A percentile compares a stretch with the other conserved stretches of the same genome.
Conservation (phyloP, 164 flowering plant genomes). For the Magnolia sinica region DNA sequence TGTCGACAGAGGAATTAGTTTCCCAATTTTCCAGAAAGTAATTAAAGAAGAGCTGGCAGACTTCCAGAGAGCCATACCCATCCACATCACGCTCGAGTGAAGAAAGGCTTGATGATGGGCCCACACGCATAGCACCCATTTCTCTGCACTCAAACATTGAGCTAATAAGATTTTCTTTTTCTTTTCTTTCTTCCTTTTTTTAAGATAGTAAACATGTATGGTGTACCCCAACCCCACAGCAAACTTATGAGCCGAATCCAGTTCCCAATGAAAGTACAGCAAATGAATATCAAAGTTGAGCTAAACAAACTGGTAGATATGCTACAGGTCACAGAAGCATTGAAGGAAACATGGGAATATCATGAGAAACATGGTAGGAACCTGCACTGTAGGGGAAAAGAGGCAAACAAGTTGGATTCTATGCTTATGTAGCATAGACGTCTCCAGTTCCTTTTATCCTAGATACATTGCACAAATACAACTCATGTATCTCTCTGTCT, state of each 20-base stretch:
- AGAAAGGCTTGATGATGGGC: conserved; percentile 36
- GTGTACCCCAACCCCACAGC: neutral
- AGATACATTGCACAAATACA: neutral
- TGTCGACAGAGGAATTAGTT: conserved; percentile 18
- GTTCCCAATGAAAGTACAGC: neutral
- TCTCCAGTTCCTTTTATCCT: neutral
- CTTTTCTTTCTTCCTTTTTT: too few species aligned
- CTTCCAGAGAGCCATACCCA: conserved; percentile 40
- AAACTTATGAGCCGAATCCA: neutral
- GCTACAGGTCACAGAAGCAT: too few species aligned
- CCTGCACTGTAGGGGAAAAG: neutral
- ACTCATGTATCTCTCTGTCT: neutral
- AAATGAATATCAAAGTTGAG: too few species aligned
- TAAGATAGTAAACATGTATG: too few species aligned
- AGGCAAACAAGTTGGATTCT: neutral
- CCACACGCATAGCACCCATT: conserved; percentile 20
- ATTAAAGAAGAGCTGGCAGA: neutral
- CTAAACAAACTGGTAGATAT: too few species aligned
- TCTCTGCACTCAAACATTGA: conserved; percentile 25
- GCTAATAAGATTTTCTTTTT: neutral
- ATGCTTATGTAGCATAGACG: too few species aligned
- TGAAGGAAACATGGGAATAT: too few species aligned
- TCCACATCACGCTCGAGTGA: conserved; percentile 38
- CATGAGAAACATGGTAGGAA: too few species aligned
- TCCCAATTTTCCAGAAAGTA: neutral